These are phyloP conservation scores for Fusarium irregulare DNA, from an alignment of 2,329 filamentous ascomycete species.

Conservation along the genomic window DNA sequence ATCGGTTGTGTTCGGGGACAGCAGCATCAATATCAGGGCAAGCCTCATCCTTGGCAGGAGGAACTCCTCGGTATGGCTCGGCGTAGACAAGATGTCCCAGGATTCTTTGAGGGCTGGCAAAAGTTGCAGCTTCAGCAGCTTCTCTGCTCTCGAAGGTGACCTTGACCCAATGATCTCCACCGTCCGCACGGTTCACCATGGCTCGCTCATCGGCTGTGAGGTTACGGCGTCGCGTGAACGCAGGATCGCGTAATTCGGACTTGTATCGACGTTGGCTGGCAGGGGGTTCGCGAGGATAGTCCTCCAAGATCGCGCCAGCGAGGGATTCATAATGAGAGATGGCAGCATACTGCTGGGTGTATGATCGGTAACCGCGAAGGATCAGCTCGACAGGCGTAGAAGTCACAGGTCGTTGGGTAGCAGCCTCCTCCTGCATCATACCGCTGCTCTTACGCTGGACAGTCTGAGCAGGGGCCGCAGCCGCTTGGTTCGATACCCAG, in stretches of 20 bases:
- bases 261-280: constrained; percentile 76
- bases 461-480: constrained; percentile 44
- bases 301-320: constrained; percentile 88
- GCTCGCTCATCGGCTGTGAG: constrained; percentile 78
- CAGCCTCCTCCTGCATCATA: constrained; percentile 56
- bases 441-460: constrained; percentile 53
- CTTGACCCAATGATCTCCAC: constrained; percentile 93
- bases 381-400: constrained; percentile 77
- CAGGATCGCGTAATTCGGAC: constrained; percentile 77
- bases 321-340: constrained; percentile 89
- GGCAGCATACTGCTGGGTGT: constrained; percentile 81
- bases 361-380: constrained; percentile 79
- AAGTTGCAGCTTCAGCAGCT: constrained; percentile 76
- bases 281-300: constrained; percentile 89
- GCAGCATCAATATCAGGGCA: constrained; percentile 64
- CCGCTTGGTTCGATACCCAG: constrained; percentile 64
- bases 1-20: constrained; percentile 48
- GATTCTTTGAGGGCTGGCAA: constrained; percentile 77
- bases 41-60: constrained; percentile 72
- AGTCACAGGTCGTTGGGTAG: constrained; percentile 50
- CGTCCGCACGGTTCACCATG: constrained; percentile 83
- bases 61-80: constrained; percentile 74
- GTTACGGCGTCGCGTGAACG: constrained; percentile 72
- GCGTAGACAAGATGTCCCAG: constrained; percentile 77
- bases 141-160: constrained; percentile 81